phyloP scores from a whole-genome alignment of 352 stramenopile species.

The Phytophthora meadii region DNA sequence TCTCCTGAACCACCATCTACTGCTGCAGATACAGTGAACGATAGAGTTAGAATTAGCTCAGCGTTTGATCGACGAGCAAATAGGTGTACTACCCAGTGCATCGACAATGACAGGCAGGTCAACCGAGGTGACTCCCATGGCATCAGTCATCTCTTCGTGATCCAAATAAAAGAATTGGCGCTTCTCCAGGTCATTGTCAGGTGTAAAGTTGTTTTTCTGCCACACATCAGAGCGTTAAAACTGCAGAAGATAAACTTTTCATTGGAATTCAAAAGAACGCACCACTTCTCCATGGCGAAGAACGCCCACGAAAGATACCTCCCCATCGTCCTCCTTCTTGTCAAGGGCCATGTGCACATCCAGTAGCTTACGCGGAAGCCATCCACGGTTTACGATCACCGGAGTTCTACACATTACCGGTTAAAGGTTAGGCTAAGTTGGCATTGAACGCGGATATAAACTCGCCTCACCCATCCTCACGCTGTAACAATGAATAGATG shows the following conservation, averaged over 20 bases:
- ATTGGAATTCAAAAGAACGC: conserved; percentile 11
- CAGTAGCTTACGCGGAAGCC: conserved; percentile 79
- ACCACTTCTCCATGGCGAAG: conserved; percentile 85
- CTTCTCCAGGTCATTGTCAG: conserved; percentile 75
- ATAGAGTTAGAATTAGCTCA: conserved; percentile 3
- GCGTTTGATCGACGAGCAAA: background rate
- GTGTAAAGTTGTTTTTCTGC: conserved; percentile 82
- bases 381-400: conserved; percentile 88
- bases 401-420: conserved; percentile 53
- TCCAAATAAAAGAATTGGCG: conserved; percentile 88
- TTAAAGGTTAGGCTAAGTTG: conserved; percentile 1
- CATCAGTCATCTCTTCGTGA: conserved; percentile 76
- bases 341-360: conserved; percentile 68
- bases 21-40: conserved; percentile 31
- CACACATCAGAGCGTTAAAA: conserved; percentile 1
- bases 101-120: conserved; percentile 83
- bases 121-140: conserved; percentile 72
- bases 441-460: background rate
- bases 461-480: conserved; percentile 61
- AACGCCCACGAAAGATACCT: conserved; percentile 72
- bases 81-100: conserved; percentile 51
- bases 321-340: conserved; percentile 62
- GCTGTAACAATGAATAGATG: conserved; percentile 84
- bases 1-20: conserved; percentile 42
- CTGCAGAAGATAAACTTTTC: background rate